Percentiles rank a stretch among this genome's conserved stretches.
Evolutionary conservation across 495 filamentous ascomycete genomes (phyloP).

Genomic region (Astrothelium subdiscretum): DNA sequence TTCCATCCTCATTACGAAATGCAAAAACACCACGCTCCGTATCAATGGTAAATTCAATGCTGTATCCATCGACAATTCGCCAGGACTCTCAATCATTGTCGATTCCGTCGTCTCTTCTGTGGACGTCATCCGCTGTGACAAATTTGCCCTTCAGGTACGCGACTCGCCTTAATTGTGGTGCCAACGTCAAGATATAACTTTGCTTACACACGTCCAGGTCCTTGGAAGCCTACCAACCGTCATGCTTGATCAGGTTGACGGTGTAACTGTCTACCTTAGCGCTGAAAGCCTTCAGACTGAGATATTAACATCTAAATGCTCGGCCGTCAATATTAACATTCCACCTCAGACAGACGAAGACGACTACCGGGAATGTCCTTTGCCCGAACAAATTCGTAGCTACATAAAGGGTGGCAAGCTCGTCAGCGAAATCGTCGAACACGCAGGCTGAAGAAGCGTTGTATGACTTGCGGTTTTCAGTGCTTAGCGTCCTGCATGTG

Average conservation of each 20-base stretch:
- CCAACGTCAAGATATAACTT: not conserved
- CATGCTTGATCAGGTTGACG: conserved; percentile 85
- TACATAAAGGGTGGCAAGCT: conserved; percentile 63
- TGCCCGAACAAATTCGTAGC: conserved; percentile 84
- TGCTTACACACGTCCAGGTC: conserved; percentile 45
- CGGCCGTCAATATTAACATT: conserved; percentile 74
- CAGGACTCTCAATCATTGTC: conserved; percentile 69
- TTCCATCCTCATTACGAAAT: conserved; percentile 81
- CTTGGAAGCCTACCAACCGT: conserved; percentile 73
- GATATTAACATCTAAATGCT: conserved; percentile 78
- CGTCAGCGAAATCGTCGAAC: conserved; percentile 80
- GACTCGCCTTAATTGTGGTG: not conserved
- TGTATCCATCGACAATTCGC: conserved; percentile 83
- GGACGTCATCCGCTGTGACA: conserved; percentile 85
- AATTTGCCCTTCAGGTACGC: conserved; percentile 55
- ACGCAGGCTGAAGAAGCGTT: conserved; percentile 47
- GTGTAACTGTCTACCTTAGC: conserved; percentile 72
- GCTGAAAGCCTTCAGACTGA: conserved; percentile 65
- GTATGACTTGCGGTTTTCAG: not conserved
- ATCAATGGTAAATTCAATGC: conserved; percentile 89
- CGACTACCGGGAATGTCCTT: conserved; percentile 72
- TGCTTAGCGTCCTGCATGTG: not conserved
- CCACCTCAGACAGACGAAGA: conserved; percentile 52
- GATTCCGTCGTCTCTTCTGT: conserved; percentile 83
- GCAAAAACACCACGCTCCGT: conserved; percentile 81